phyloP scores from a whole-genome alignment of 495 filamentous ascomycete genomes.

The Trichoderma erinaceum region DNA sequence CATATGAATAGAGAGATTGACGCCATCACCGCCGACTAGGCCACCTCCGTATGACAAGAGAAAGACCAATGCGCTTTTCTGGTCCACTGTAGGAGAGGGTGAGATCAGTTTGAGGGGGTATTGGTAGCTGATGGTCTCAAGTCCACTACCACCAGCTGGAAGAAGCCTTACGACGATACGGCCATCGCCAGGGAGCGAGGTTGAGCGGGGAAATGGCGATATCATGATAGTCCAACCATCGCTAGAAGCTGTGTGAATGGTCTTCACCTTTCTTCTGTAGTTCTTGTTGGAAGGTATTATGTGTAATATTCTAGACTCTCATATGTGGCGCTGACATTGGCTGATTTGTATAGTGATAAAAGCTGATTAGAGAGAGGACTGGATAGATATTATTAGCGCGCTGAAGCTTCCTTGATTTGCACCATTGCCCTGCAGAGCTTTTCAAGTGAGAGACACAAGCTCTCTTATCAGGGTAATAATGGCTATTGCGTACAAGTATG shows the following conservation, averaged over 20 bases:
- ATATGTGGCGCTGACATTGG: no score
- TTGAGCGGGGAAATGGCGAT: conserved; percentile 61
- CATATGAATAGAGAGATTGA: conserved; percentile 64
- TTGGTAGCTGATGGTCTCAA: conserved; percentile 74
- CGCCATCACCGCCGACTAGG: conserved; percentile 76
- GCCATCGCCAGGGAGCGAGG: conserved; percentile 70
- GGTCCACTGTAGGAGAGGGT: conserved; percentile 44
- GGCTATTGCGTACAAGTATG: background rate
- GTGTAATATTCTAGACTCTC: background rate
- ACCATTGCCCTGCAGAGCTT: background rate
- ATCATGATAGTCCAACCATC: conserved; percentile 31
- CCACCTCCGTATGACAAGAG: conserved; percentile 93
- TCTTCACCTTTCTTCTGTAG: no score
- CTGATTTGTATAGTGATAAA: no score
- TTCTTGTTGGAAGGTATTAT: background rate
- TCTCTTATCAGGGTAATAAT: background rate
- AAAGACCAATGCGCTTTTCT: conserved; percentile 64
- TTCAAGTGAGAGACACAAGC: background rate
- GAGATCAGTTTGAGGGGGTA: conserved; percentile 94
- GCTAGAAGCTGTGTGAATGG: no score
- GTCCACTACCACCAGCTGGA: conserved; percentile 62
- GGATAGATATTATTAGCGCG: no score
- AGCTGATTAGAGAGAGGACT: no score
- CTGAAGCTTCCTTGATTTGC: no score
- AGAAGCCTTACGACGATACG: conserved; percentile 65